These are phyloP conservation scores for Wickerhamomyces sp. DNA, from an alignment of 1,139 yeast species.

Conservation along the genomic window DNA sequence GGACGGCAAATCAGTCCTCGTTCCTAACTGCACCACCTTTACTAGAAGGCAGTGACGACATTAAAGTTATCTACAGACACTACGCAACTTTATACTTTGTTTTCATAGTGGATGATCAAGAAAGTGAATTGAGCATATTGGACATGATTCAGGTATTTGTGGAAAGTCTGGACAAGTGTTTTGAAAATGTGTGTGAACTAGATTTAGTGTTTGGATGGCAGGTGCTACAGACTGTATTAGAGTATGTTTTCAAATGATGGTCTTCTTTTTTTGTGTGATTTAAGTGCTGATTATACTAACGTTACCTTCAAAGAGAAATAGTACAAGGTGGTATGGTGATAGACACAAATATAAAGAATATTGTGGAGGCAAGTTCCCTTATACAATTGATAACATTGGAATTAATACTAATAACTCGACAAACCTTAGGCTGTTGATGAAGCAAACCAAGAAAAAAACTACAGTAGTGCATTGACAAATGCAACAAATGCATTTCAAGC, in stretches of 20 bases:
- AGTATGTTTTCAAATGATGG: constrained; percentile 24
- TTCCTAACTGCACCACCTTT: constrained; percentile 78
- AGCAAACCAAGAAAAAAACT: constrained; percentile 19
- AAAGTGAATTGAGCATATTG: constrained; percentile 86
- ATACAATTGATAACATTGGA: not conserved
- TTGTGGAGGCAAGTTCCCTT: constrained; percentile 40
- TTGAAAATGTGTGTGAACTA: constrained; percentile 89
- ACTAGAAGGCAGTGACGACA: constrained; percentile 68
- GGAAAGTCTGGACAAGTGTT: constrained; percentile 88
- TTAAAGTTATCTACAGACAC: constrained; percentile 88
- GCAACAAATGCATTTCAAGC: constrained; percentile 41
- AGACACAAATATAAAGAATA: constrained; percentile 79
- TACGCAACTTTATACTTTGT: constrained; percentile 95
- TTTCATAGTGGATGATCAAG: constrained; percentile 93
- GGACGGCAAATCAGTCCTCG: constrained; percentile 73
- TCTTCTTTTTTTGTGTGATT: no score
- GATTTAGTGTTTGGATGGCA: constrained; percentile 98
- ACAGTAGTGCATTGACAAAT: constrained; percentile 28
- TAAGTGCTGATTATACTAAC: not conserved
- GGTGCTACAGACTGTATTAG: constrained; percentile 84
- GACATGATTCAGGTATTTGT: constrained; percentile 97
- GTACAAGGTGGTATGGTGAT: constrained; percentile 99
- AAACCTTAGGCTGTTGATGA: constrained; percentile 23
- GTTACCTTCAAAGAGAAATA: constrained; percentile 45
- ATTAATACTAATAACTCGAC: constrained; percentile 3